Conservation (phyloP, 2,329 filamentous ascomycete genomes). For the Dryadomyces quercus-mongolicae region DNA sequence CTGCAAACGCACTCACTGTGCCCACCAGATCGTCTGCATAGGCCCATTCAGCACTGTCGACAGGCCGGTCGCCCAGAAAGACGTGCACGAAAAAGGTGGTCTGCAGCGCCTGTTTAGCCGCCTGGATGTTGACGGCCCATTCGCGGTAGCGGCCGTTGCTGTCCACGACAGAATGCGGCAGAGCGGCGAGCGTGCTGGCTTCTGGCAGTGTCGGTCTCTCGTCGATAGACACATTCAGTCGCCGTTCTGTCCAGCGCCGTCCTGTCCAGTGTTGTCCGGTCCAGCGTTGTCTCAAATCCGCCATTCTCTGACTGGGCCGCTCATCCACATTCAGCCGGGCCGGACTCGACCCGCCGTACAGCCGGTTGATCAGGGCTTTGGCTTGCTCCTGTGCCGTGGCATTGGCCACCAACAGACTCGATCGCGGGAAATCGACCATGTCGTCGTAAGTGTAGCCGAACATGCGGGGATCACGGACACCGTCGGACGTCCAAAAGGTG, state of each 20-base stretch:
- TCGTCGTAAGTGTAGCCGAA: conserved; percentile 72
- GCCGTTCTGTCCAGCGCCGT: no score
- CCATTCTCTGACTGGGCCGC: no score
- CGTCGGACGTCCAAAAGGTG: conserved; percentile 56
- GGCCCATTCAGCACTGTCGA: conserved; percentile 36
- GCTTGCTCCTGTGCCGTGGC: conserved; percentile 28
- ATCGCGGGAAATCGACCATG: conserved; percentile 16
- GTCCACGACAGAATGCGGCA: no score
- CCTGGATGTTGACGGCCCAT: conserved; percentile 57
- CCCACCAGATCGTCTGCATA: conserved; percentile 45
- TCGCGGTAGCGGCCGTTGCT: conserved; percentile 33
- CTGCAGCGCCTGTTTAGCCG: conserved; percentile 46
- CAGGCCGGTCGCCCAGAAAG: conserved; percentile 46
- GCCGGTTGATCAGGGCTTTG: conserved; percentile 40
- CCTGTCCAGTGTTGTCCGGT: neutral
- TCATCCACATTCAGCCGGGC: conserved; percentile 17
- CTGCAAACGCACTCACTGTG: conserved; percentile 43
- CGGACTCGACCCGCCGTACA: conserved; percentile 42
- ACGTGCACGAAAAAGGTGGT: conserved; percentile 55
- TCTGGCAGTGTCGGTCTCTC: no score
- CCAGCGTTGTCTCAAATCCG: neutral
- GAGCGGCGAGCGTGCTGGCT: no score
- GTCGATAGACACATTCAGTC: no score
- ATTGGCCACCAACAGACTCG: conserved; percentile 16
- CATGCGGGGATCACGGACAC: conserved; percentile 41